Base-by-base conservation (phyloP, 306 rosid species). In the Lupinus albus region DNA sequence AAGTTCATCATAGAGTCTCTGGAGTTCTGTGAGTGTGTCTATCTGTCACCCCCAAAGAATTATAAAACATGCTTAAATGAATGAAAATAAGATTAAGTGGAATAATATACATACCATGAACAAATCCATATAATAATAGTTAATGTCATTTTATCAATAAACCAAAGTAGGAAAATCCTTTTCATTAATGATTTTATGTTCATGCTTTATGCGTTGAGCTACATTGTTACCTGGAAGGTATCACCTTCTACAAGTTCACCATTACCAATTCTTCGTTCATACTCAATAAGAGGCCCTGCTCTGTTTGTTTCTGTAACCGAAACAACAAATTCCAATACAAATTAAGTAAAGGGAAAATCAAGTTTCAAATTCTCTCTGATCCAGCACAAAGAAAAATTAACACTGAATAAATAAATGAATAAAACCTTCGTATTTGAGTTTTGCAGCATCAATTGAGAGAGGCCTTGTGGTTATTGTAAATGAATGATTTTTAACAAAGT, bases 211-310 rank as follows among this genome's bases (percentile, higher is more conserved):
- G 73, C 36, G 16, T 35, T 12, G 63, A 5, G 44, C 35, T 60
- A 39, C 32, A 13, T 18, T 12, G 28, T 44, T 83, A 93, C 99
- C 99, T 93, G 99, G 72, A 79, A 86, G 52, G 68, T 73, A 79
- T 93, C 99, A 9, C 99, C 99, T 33, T 90, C 97, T 61, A 75
- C 84, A 62, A 93, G 95, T 61, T 88, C 97, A 16, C 97, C 96
- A 0, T 48, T 69, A 6, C 84, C 83, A 81, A 88, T 90, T 84
- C 94, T 81, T 65, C 92, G 79, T 81, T 86, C 97, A 72, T 93
- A 93, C 82, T 93, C 99, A 55, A 93, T 85, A 67, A 93, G 95
- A 41, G 99, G 99, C 64, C 99, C 99, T 8, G 77, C 86, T 65
- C 73, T 68, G 57, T 51, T 81, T 54, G 50, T 62, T 55, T 82